Base-by-base conservation (phyloP, 257 asterid species). In the Solanum arcanum region DNA sequence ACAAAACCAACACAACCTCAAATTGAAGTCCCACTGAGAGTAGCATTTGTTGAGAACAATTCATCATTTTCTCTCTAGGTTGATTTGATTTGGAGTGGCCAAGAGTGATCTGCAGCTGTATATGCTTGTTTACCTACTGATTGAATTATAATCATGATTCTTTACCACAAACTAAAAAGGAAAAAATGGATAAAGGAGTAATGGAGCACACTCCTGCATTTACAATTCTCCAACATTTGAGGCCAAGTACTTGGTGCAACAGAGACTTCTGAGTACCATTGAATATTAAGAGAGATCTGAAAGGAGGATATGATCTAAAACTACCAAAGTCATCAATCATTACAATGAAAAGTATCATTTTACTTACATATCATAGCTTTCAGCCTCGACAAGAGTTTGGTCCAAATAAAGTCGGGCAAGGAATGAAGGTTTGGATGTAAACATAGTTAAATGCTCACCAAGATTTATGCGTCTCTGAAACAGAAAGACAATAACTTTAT, bases 391-490 rank as follows among this genome's bases (percentile, higher is more conserved):
- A 64, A 97, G 93, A 83, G 99, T 97, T 76, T 95, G 98, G 86
- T 97, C 99, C 97, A 97, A 94, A 91, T 97, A 97, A 87, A 97
- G 99, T 87, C 91, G 94, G 89, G 91, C 96, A 80, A 90, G 97
- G 91, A 97, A 97, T 83, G 95, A 92, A 39, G 97, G 94, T 91
- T 94, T 95, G 78, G 99, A 93, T 80, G 99, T 95, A 90, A 93
- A 91, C 25, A 94, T 91, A 86, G 97, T 88, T 93, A 97, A 93
- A 90, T 97, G 98, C 90, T 96, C 98, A 86, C 98, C 99, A 91
- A 97, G 99, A 93, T 96, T 93, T 80, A 97, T 94, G 94, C 95
- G 99, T 92, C 99, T 95, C 99, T 97, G 96, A 75, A 90, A 90
- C 52, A 87, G 92, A 86, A 91, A 42, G 3, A 41, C 86, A 84